phyloP scores from a whole-genome alignment of 2,329 filamentous ascomycete species.

The Elsinoe necatrix region DNA sequence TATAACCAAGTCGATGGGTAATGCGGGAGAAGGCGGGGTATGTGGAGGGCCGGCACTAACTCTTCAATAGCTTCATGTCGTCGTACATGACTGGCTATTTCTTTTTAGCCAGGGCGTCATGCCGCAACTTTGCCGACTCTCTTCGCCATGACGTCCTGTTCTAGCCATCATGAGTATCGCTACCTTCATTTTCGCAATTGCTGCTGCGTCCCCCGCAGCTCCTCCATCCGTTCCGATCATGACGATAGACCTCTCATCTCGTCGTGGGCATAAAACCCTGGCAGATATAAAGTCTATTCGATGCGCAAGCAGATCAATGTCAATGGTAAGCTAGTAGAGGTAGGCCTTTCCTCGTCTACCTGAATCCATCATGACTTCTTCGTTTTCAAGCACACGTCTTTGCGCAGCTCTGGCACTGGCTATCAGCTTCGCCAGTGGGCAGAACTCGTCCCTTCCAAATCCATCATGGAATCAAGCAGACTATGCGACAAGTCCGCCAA shows the following conservation, averaged over 20 bases:
- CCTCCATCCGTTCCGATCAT: constrained; percentile 2
- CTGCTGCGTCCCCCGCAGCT: not conserved
- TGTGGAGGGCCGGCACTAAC: constrained; percentile 6
- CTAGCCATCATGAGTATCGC: not conserved
- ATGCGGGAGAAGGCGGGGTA: constrained; percentile 8
- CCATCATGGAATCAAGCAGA: constrained; percentile 21
- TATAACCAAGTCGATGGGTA: not conserved
- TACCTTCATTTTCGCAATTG: not conserved
- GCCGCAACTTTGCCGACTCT: not conserved
- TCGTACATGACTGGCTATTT: not conserved
- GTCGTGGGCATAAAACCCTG: too few relatives aligned
- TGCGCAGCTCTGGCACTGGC: constrained; percentile 2
- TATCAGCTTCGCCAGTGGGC: constrained; percentile 2
- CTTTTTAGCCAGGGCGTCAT: not conserved
- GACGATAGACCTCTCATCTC: not conserved
- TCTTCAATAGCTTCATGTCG: constrained; percentile 2
- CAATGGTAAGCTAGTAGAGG: not conserved
- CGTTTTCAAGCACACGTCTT: not conserved
- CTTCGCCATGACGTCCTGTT: not conserved
- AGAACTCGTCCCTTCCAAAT: constrained; percentile 18
- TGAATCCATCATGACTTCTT: not conserved
- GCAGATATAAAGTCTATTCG: not conserved
- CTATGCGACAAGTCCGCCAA: constrained; percentile 22
- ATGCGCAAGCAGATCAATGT: not conserved
- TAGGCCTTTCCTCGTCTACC: not conserved